These are phyloP conservation scores for Suhomyces sp. DNA, from an alignment of 805 yeast genomes.

Conservation along the genomic window DNA sequence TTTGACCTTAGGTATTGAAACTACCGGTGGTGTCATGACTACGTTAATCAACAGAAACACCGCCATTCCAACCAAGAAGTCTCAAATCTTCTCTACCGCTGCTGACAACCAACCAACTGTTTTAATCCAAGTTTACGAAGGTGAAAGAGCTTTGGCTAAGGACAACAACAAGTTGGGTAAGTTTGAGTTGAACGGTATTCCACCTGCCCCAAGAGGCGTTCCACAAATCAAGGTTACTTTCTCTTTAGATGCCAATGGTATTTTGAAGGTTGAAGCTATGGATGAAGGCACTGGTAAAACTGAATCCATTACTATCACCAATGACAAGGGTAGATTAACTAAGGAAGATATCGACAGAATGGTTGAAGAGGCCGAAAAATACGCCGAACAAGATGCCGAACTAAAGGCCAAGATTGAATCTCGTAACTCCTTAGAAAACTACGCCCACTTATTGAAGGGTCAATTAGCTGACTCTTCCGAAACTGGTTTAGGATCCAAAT, in stretches of 20 bases:
- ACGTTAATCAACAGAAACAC: slow-evolving; percentile 99
- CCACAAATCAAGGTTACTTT: slow-evolving; percentile 99
- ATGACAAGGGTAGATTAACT: slow-evolving; percentile 98
- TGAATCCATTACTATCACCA: slow-evolving; percentile 97
- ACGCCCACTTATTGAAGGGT: slow-evolving; percentile 48
- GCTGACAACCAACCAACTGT: slow-evolving; percentile 99
- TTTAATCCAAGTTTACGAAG: slow-evolving; percentile 98
- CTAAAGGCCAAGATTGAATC: slow-evolving; percentile 42
- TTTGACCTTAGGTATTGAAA: slow-evolving; percentile 98
- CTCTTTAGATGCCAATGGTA: slow-evolving; percentile 99
- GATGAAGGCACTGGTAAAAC: slow-evolving; percentile 99
- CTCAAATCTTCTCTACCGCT: slow-evolving; percentile 98
- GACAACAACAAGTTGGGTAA: slow-evolving; percentile 98
- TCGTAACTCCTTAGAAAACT: slow-evolving; percentile 46
- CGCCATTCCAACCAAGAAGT: slow-evolving; percentile 98
- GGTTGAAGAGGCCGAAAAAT: slow-evolving; percentile 98
- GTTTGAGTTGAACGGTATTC: slow-evolving; percentile 96
- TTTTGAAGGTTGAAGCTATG: slow-evolving; percentile 97
- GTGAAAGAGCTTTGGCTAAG: slow-evolving; percentile 98
- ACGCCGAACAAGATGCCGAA: slow-evolving; percentile 46
- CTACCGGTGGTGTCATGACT: slow-evolving; percentile 99
- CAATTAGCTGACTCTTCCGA: slow-evolving; percentile 36
- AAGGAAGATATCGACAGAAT: slow-evolving; percentile 96
- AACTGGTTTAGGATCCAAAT: slow-evolving; percentile 63
- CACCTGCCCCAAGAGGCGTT: slow-evolving; percentile 98